Evolutionary conservation across 2,329 filamentous ascomycete genomes (phyloP).

Genomic region (Fusarium nematophilum): DNA sequence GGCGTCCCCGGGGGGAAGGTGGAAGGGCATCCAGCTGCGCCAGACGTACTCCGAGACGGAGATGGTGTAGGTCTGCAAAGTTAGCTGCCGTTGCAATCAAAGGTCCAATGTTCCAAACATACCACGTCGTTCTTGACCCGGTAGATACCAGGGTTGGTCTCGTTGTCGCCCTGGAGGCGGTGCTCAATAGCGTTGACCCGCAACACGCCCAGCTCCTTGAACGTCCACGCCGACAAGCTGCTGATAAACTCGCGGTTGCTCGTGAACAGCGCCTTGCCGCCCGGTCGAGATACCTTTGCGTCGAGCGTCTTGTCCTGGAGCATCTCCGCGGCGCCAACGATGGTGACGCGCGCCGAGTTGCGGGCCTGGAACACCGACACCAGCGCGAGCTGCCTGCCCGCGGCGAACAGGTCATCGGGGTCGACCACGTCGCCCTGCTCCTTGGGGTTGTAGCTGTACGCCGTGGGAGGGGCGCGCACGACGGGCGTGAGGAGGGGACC

Average conservation of each 20-base stretch:
- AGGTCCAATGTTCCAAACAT: constrained; percentile 50
- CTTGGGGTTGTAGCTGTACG: constrained; percentile 95
- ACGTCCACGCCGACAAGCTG: constrained; percentile 91
- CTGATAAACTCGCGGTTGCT: constrained; percentile 88
- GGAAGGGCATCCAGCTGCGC: constrained; percentile 81
- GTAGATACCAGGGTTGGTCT: constrained; percentile 88
- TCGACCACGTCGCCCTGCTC: constrained; percentile 76
- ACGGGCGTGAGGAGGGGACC: constrained; percentile 83
- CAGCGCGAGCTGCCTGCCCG: constrained; percentile 84
- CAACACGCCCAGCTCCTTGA: constrained; percentile 92
- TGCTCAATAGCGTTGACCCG: constrained; percentile 87
- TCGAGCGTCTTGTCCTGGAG: constrained; percentile 91
- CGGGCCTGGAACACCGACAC: constrained; percentile 90
- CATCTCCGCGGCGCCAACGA: constrained; percentile 88
- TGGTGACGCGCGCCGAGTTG: constrained; percentile 89
- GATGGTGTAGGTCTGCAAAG: constrained; percentile 79
- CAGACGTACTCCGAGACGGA: constrained; percentile 87
- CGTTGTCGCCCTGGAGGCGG: constrained; percentile 66
- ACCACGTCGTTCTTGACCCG: constrained; percentile 97
- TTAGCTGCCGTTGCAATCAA: constrained; percentile 38
- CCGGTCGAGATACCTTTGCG: constrained; percentile 75
- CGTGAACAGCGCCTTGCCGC: constrained; percentile 67
- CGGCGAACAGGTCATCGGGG: constrained; percentile 83
- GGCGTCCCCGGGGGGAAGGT: constrained; percentile 74
- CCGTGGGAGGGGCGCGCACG: constrained; percentile 82